Evolutionary conservation across 306 rosid genomes (phyloP).

Genomic region (Erythrophleum fordii): DNA sequence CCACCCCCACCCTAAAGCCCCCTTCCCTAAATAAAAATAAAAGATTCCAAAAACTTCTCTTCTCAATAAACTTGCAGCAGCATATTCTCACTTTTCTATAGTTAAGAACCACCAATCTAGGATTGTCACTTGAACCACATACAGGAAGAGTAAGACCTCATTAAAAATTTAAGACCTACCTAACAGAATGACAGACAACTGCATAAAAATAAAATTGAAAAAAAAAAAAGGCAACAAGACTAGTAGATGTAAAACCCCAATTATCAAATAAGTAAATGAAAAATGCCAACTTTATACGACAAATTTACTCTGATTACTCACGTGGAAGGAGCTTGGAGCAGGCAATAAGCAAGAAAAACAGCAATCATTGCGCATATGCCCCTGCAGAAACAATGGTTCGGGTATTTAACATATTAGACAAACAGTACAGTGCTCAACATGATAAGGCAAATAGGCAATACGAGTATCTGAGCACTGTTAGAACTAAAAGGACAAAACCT

Average conservation of each 20-base stretch:
- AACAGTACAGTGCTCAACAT: conserved; percentile 3
- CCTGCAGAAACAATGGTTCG: conserved; percentile 58
- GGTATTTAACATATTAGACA: conserved; percentile 25
- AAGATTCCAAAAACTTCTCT: neutral
- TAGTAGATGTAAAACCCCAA: neutral
- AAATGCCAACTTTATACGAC: conserved; percentile 11
- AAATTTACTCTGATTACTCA: conserved; percentile 41
- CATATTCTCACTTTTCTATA: neutral
- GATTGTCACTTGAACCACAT: neutral
- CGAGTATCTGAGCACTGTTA: neutral
- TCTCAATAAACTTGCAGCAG: neutral
- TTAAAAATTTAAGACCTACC: neutral
- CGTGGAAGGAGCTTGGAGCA: conserved; percentile 83
- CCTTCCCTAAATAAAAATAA: neutral
- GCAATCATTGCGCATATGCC: conserved; percentile 79
- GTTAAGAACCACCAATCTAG: neutral
- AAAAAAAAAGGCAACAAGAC: neutral
- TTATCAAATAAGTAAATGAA: neutral
- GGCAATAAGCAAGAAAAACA: conserved; percentile 79
- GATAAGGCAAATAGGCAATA: conserved; percentile 20
- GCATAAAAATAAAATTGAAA: neutral
- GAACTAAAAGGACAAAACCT: conserved; percentile 57
- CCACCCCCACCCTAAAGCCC: neutral
- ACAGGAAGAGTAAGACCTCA: conserved; percentile 1
- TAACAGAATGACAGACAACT: conserved; percentile 2